phyloP scores from a whole-genome alignment of 306 rosid species.

The Vigna trinervia region DNA sequence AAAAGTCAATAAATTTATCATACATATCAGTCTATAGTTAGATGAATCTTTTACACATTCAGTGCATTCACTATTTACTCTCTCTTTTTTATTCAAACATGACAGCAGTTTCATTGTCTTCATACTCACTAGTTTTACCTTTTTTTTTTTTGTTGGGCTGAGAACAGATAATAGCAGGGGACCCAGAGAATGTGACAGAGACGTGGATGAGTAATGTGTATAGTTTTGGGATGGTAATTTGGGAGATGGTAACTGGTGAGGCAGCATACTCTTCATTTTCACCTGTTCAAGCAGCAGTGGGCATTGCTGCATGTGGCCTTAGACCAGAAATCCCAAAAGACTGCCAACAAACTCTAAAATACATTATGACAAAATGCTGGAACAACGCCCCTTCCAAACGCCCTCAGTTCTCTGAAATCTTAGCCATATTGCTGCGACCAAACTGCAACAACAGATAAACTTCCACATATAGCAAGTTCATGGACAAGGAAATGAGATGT shows the following conservation, averaged over 20 bases:
- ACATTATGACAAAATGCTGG: slow-evolving; percentile 92
- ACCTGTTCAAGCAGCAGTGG: slow-evolving; percentile 97
- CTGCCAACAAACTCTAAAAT: slow-evolving; percentile 78
- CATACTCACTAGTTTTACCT: slow-evolving; percentile 15
- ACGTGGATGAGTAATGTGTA: slow-evolving; percentile 95
- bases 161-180: slow-evolving; percentile 91
- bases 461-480: slow-evolving; percentile 18
- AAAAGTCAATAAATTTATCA: too few relatives aligned
- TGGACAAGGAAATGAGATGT: slow-evolving; percentile 43
- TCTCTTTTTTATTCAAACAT: too few relatives aligned
- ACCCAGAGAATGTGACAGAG: slow-evolving; percentile 89
- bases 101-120: neutral
- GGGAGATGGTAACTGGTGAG: slow-evolving; percentile 98
- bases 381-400: slow-evolving; percentile 91
- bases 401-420: slow-evolving; percentile 83
- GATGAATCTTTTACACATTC: too few relatives aligned
- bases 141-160: slow-evolving; percentile 38
- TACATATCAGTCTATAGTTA: too few relatives aligned
- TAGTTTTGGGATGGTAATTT: slow-evolving; percentile 92
- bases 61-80: too few relatives aligned
- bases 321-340: slow-evolving; percentile 96
- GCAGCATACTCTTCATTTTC: slow-evolving; percentile 85
- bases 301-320: slow-evolving; percentile 98
- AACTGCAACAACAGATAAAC: slow-evolving; percentile 63
- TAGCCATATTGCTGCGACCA: slow-evolving; percentile 63